Conservation (phyloP, 2,329 filamentous ascomycete genomes). For the Cladosporium phlei region DNA sequence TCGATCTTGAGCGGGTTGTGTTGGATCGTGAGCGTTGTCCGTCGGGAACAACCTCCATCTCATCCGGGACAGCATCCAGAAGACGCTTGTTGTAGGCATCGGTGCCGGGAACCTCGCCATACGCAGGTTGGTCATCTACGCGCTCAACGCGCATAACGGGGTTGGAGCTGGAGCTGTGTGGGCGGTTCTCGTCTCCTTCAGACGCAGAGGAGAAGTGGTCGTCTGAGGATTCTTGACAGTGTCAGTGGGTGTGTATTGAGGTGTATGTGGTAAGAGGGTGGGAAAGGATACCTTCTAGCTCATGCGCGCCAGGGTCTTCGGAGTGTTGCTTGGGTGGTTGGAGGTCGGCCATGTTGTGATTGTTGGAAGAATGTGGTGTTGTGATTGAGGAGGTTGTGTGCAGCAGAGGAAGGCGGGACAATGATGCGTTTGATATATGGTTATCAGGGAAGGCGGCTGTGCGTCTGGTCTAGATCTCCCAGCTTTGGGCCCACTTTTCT, state of each 20-base stretch:
- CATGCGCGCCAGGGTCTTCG: constrained; percentile 26
- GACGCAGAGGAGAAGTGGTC: constrained; percentile 64
- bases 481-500: too few relatives aligned
- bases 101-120: constrained; percentile 60
- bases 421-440: too few relatives aligned
- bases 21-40: constrained; percentile 40
- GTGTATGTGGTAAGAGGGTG: too few relatives aligned
- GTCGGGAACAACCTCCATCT: constrained; percentile 55
- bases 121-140: constrained; percentile 53
- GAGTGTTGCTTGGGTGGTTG: constrained; percentile 28
- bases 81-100: constrained; percentile 54
- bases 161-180: constrained; percentile 35
- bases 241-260: too few relatives aligned
- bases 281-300: constrained; percentile 17
- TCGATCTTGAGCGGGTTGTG: constrained; percentile 37
- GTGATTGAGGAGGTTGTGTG: background rate
- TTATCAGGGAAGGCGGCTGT: too few relatives aligned
- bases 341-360: constrained; percentile 25
- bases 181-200: constrained; percentile 45
- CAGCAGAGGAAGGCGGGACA: too few relatives aligned
- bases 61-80: constrained; percentile 59
- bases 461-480: too few relatives aligned
- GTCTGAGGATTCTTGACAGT: constrained; percentile 40
- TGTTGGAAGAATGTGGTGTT: background rate
- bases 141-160: constrained; percentile 60